These are phyloP conservation scores for Dactylellina haptotyla DNA, from an alignment of 2,329 filamentous ascomycete genomes.

Conservation along the genomic window DNA sequence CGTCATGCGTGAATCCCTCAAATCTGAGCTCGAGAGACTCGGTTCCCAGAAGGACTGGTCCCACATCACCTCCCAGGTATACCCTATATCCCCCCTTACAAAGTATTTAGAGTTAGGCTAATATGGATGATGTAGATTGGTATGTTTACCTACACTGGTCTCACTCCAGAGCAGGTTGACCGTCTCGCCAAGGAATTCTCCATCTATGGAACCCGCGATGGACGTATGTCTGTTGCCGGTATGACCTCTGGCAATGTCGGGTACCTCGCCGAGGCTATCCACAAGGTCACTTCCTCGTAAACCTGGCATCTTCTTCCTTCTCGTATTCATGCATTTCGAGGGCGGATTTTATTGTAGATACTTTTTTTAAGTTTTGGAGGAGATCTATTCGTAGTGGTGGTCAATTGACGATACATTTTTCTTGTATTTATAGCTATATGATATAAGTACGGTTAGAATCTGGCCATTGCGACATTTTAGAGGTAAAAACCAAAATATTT, in stretches of 20 bases:
- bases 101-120: background rate
- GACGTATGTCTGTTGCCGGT: slow-evolving; percentile 84
- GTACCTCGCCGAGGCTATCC: slow-evolving; percentile 83
- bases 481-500: background rate
- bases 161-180: slow-evolving; percentile 76
- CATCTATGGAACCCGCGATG: slow-evolving; percentile 95
- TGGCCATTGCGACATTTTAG: too few species aligned
- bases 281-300: slow-evolving; percentile 68
- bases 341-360: slow-evolving; percentile 3
- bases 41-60: slow-evolving; percentile 92
- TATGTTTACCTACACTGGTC: slow-evolving; percentile 93
- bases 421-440: too few species aligned
- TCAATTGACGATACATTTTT: too few species aligned
- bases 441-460: too few species aligned
- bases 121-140: slow-evolving; percentile 71
- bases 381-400: background rate
- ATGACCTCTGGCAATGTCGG: slow-evolving; percentile 81
- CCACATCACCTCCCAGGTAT: slow-evolving; percentile 88
- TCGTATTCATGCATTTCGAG: background rate
- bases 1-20: slow-evolving; percentile 82
- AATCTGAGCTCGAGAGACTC: slow-evolving; percentile 81
- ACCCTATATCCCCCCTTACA: background rate
- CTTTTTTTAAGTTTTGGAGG: background rate
- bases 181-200: slow-evolving; percentile 70
- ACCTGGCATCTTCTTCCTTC: background rate